Percentiles rank a stretch among this genome's conserved stretches.
Evolutionary conservation across 148 eudicot genomes (phyloP).

Genomic region (Silene uniflora): DNA sequence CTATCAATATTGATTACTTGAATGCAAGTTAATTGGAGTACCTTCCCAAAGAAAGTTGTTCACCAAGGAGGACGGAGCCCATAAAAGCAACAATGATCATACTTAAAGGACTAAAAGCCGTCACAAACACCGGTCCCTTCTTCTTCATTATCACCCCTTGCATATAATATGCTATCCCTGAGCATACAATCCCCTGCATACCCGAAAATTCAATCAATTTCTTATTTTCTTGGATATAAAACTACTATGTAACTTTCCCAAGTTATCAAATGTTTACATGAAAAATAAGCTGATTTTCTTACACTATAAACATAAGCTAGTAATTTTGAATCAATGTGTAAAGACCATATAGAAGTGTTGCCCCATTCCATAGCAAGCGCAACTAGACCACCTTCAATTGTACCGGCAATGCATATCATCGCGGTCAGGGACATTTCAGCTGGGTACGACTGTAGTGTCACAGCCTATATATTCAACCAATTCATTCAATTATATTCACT

Average conservation of each 20-base stretch:
- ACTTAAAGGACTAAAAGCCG: constrained; percentile 66
- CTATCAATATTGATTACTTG: not conserved
- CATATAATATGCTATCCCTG: constrained; percentile 55
- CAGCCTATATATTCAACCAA: constrained; percentile 36
- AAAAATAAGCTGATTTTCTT: constrained; percentile 23
- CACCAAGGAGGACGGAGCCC: constrained; percentile 58
- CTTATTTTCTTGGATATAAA: not conserved
- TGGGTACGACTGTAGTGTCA: constrained; percentile 65
- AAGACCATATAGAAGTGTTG: constrained; percentile 52
- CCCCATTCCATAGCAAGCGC: constrained; percentile 54
- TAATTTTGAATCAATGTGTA: constrained; percentile 53
- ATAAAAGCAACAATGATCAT: constrained; percentile 73
- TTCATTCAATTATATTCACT: not conserved
- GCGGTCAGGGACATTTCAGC: constrained; percentile 76
- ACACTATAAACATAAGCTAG: constrained; percentile 61
- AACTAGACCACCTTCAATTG: constrained; percentile 44
- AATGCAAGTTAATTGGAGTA: constrained; percentile 12
- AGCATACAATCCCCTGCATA: constrained; percentile 71
- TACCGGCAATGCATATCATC: constrained; percentile 59
- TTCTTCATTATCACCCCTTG: constrained; percentile 58
- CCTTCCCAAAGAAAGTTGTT: constrained; percentile 65
- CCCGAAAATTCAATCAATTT: not conserved
- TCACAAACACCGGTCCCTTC: constrained; percentile 83
- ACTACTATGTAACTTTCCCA: no score
- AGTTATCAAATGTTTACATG: not conserved